Percentiles rank a stretch among this genome's conserved stretches.
phyloP scores from a whole-genome alignment of 257 asterid species.

The Jacaranda mimosifolia region DNA sequence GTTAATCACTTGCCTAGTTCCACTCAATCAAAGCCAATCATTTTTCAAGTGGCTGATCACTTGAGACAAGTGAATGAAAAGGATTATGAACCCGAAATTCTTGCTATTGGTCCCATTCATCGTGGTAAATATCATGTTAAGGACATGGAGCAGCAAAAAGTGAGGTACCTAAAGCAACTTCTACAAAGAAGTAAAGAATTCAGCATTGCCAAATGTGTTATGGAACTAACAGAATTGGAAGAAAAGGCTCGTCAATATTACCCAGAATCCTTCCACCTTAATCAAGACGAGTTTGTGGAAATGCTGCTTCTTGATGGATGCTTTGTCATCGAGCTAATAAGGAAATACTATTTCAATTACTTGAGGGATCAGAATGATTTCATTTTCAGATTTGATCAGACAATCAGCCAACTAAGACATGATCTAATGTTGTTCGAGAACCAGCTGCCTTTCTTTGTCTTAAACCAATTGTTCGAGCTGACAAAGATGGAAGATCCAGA shows the following conservation, averaged over 20 bases:
- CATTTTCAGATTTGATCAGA: no score
- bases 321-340: no score
- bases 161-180: not conserved
- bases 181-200: not conserved
- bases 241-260: not conserved
- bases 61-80: not conserved
- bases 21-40: not conserved
- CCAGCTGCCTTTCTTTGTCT: no score
- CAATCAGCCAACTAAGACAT: no score
- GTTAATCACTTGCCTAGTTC: not conserved
- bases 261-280: no score
- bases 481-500: no score
- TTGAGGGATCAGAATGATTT: no score
- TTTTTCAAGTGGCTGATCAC: slow-evolving; percentile 5
- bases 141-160: slow-evolving; percentile 16
- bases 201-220: not conserved
- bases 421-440: no score
- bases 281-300: no score
- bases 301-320: no score
- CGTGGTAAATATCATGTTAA: not conserved
- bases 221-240: not conserved
- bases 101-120: slow-evolving; percentile 35
- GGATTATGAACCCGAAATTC: slow-evolving; percentile 26
- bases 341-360: no score
- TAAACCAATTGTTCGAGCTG: no score